Base-by-base conservation (phyloP, 768 basidiomycete genomes). In the Panus rudis region DNA sequence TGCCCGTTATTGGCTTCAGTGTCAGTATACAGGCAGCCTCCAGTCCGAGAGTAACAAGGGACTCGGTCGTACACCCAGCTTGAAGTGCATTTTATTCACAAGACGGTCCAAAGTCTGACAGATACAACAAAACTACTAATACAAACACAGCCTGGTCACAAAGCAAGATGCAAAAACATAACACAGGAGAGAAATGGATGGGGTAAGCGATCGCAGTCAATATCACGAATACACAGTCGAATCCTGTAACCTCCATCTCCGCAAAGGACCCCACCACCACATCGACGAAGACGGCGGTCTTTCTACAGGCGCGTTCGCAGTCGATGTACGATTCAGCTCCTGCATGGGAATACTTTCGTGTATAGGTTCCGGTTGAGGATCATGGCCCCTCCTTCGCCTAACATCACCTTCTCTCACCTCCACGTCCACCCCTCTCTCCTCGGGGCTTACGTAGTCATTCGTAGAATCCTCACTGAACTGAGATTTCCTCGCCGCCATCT, bases 251-350 rank as follows among this genome's bases (percentile, higher is more conserved):
- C 88, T 69, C 87, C 85, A 90, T 22, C 72, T 69, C 35, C 73
- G 67, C 17, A 90, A 60, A 3, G 87, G 85, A 0, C 84, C 83
- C 84, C 85, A 88, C 81, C 84, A 86, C 79, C 79, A 87, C 47
- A 84, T 48, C 5, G 83, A 84, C 24, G 57, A 56, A 11, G 57
- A 52, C 53, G 45, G 2, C 35, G 16, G 41, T 30, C 16, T 46
- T 21, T 33, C 38, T 42, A 47, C 43, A 3, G 48, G 47, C 12
- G 39, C 27, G 13, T 23, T 14, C 43, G 39, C 10, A 3, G 31
- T 34, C 22, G 37, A 19, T 17, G 41, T 26, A 27, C 46, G 47
- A n/a, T 41, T 41, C 13, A 35, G 26, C 11, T 50, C 51, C 17
- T 41, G 43, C 41, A 22, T 38, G 33, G 30, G 5, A n/a, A 25